Percentiles rank a stretch among this genome's conserved stretches.
These are phyloP conservation scores for Pharnaceum exiguum DNA, from an alignment of 148 eudicot species.

Conservation along the genomic window DNA sequence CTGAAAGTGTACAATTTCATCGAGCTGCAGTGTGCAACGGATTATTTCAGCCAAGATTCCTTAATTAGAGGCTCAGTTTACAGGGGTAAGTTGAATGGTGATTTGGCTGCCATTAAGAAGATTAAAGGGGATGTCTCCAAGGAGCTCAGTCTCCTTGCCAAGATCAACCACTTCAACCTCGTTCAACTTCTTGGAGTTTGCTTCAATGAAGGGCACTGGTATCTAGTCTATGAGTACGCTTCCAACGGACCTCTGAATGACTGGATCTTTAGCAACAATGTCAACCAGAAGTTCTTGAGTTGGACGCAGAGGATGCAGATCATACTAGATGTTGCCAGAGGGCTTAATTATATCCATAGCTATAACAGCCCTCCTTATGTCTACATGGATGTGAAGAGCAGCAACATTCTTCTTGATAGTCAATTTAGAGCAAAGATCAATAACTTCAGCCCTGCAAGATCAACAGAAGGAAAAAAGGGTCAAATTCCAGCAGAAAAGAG, in stretches of 20 bases:
- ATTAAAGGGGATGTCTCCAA: constrained; percentile 72
- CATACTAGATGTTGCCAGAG: constrained; percentile 70
- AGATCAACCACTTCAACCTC: constrained; percentile 79
- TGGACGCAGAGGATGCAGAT: constrained; percentile 81
- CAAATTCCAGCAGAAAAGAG: constrained; percentile 44
- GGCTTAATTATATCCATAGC: constrained; percentile 82
- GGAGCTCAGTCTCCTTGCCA: constrained; percentile 61
- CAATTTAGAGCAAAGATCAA: constrained; percentile 69
- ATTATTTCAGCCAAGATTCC: constrained; percentile 58
- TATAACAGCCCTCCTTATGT: constrained; percentile 72
- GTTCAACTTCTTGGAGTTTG: constrained; percentile 71
- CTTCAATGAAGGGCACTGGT: constrained; percentile 68
- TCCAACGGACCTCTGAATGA: constrained; percentile 67
- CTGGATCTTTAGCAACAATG: constrained; percentile 45
- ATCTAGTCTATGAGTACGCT: constrained; percentile 81
- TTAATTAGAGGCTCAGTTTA: constrained; percentile 73
- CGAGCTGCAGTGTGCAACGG: constrained; percentile 63
- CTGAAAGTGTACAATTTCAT: constrained; percentile 56
- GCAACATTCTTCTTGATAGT: constrained; percentile 67
- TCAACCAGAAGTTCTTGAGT: constrained; percentile 40
- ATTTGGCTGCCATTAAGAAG: constrained; percentile 68
- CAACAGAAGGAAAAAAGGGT: constrained; percentile 39
- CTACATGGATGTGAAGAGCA: constrained; percentile 65
- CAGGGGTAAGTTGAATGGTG: constrained; percentile 70
- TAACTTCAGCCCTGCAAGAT: constrained; percentile 61